Percentiles rank a stretch among this genome's conserved stretches.
phyloP scores from a whole-genome alignment of 495 filamentous ascomycete species.

The Jackrogersella multiformis region DNA sequence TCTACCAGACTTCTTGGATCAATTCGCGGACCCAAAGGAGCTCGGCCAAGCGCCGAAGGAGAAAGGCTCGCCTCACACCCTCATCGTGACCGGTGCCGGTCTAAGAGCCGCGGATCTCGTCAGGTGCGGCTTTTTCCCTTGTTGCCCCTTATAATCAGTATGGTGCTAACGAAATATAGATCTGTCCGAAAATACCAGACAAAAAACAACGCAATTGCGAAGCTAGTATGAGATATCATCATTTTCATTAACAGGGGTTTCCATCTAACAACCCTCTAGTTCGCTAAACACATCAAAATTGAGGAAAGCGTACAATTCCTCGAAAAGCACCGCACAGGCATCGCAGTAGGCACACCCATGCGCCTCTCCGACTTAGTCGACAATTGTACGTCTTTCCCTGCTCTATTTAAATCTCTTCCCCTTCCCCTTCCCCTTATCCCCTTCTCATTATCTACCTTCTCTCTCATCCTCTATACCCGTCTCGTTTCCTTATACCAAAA shows the following conservation, averaged over 20 bases:
- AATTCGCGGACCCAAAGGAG: constrained; percentile 62
- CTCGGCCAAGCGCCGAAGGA: constrained; percentile 70
- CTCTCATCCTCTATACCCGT: too few species aligned
- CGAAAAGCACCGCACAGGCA: constrained; percentile 73
- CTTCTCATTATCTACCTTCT: too few species aligned
- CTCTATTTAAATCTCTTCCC: not conserved
- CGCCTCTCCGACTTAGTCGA: constrained; percentile 83
- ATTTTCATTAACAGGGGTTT: not conserved
- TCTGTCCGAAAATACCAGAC: constrained; percentile 78
- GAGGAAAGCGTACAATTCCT: constrained; percentile 84
- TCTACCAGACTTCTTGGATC: constrained; percentile 81
- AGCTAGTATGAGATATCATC: constrained; percentile 62
- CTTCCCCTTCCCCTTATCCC: not conserved
- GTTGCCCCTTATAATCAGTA: not conserved
- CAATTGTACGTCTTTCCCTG: constrained; percentile 63
- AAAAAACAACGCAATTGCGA: constrained; percentile 79
- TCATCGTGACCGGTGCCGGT: constrained; percentile 81
- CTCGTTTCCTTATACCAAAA: too few species aligned
- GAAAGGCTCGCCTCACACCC: constrained; percentile 84
- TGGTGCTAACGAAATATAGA: constrained; percentile 52
- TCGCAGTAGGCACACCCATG: constrained; percentile 89
- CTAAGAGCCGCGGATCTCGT: constrained; percentile 82
- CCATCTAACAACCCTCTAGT: constrained; percentile 50
- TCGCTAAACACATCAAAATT: constrained; percentile 98
- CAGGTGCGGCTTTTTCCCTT: constrained; percentile 57